Conservation (phyloP, 768 basidiomycete genomes). For the Gelatoporia subvermispora region DNA sequence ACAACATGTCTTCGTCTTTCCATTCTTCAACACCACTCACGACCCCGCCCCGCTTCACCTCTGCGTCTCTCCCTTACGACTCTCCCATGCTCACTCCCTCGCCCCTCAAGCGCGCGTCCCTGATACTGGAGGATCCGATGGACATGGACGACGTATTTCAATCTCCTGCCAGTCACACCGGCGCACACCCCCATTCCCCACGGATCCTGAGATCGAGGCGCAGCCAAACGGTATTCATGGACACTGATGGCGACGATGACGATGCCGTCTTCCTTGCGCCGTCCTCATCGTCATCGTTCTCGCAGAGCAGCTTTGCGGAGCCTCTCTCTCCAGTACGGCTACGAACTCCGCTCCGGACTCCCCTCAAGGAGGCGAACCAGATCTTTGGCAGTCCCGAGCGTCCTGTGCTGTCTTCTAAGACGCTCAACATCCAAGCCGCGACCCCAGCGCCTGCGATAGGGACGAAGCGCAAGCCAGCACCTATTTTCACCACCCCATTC, state of each 20-base stretch:
- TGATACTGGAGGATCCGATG: constrained; percentile 29
- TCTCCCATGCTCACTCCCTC: constrained; percentile 65
- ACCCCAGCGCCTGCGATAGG: constrained; percentile 26
- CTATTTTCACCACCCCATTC: constrained; percentile 31
- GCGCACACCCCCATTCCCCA: constrained; percentile 30
- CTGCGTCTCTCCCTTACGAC: constrained; percentile 34
- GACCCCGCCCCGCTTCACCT: constrained; percentile 29
- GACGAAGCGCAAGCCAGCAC: constrained; percentile 63
- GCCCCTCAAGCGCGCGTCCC: constrained; percentile 45
- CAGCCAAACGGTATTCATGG: constrained; percentile 17
- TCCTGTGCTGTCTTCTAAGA: constrained; percentile 34
- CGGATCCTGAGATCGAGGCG: background rate
- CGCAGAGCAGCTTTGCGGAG: constrained; percentile 32
- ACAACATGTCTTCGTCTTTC: constrained; percentile 30
- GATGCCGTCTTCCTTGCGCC: constrained; percentile 55
- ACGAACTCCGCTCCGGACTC: constrained; percentile 58
- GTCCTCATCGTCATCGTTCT: constrained; percentile 31
- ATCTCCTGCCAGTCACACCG: constrained; percentile 36
- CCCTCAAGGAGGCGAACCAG: constrained; percentile 48
- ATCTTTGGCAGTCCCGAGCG: constrained; percentile 28
- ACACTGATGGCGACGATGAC: constrained; percentile 47
- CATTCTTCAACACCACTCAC: constrained; percentile 17
- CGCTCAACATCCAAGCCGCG: constrained; percentile 21
- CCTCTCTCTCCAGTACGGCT: constrained; percentile 44
- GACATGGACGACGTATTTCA: constrained; percentile 50